Evolutionary conservation across 495 filamentous ascomycete genomes (phyloP), one percentile per base, ranked within the genome.

Genomic region (Penicillium dipodomyicola): DNA sequence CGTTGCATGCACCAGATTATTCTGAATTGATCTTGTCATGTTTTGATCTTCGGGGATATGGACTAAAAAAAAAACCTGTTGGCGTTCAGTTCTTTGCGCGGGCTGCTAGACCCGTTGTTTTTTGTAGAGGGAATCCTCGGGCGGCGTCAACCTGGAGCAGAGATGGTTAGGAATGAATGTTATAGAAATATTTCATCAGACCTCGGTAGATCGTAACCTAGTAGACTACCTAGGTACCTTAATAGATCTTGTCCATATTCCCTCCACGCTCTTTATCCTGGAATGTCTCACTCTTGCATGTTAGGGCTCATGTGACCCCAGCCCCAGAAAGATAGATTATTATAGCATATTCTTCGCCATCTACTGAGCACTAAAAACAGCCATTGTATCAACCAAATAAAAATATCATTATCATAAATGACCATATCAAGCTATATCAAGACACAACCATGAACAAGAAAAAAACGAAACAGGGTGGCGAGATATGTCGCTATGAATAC

Each of bases 91-190:
- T 39, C 35, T 39, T 64, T 43, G 37, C 51, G 32, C 45, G 42
- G 46, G 52, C 33, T 39, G 58, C 57, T 61, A 57, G 35, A 29
- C 58, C 43, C 17, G 41, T 41, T 45, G 32, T 7, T 39, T 51
- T 50, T 56, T 42, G 52, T 57, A 39, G 53, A 62, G 56, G 56
- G 44, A 48, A 60, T 56, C 52, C 42, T 56, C 39, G 47, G 50
- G 37, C 46, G 63, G 63, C 64, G 64, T 65, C 60, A 51, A 55
- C 58, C 29, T 56, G 49, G 52, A 49, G 58, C 57, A 54, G 49
- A 61, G 49, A 40, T 57, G 48, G 50, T 56, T 64, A 56, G 53
- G 42, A 61, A 64, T 67, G 61, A 33, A 59, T 41, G 42, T 39
- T 56, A 30, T 45, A 45, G 40, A 54, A 50, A 43, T 14, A 40